Evolutionary conservation across 345 rosid species (phyloP).

Genomic region (Eucalyptus curtisii): DNA sequence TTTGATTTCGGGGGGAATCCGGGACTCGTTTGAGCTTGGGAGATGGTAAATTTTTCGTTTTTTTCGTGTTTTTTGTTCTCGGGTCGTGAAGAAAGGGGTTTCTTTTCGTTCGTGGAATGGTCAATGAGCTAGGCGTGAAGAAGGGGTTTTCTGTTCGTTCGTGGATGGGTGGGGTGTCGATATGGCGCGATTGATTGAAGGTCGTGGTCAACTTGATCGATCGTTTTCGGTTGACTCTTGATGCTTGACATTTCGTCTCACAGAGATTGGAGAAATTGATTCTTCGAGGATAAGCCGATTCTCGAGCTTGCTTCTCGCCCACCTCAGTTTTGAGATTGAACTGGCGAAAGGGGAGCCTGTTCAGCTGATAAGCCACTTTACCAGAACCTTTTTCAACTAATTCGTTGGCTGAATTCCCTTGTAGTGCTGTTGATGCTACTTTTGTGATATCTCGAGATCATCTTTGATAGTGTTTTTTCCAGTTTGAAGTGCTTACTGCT

Average conservation of each 20-base stretch:
- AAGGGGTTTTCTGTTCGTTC: background rate
- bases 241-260: background rate
- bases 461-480: background rate
- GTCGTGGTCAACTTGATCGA: background rate
- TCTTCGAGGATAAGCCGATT: background rate
- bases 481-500: background rate
- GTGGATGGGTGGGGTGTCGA: background rate
- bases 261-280: background rate
- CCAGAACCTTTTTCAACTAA: background rate
- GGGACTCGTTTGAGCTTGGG: background rate
- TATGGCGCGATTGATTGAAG: background rate
- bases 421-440: background rate
- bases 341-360: background rate
- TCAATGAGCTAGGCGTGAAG: background rate
- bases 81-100: background rate
- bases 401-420: background rate
- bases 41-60: background rate
- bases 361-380: background rate
- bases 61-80: background rate
- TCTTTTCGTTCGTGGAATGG: background rate
- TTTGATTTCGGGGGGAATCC: background rate
- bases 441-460: background rate
- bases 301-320: background rate
- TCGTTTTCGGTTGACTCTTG: background rate
- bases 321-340: background rate